Base-by-base conservation (phyloP, 495 filamentous ascomycete species). In the Penicillium argentinense region DNA sequence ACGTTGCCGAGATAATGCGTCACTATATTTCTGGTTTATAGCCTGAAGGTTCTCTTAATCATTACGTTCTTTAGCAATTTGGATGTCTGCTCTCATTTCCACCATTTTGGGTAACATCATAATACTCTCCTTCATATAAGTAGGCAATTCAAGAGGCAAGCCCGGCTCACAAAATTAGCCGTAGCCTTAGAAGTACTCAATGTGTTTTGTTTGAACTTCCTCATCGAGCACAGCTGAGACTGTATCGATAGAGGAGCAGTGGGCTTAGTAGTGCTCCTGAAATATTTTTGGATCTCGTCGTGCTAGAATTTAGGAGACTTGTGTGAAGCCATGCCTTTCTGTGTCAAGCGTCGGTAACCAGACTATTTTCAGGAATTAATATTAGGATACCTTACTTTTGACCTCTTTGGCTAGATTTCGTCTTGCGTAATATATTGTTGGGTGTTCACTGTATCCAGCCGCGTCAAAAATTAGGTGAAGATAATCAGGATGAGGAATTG, bases 121-220 rank as follows among this genome's bases (percentile, higher is more conserved):
- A 47, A 58, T 45, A 36, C 42, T 52, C 43, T 58, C 19, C 43
- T 62, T 36, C 12, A 51, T 28, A 30, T 62, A 28, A 27, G 49
- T 49, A 41, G 39, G 34, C 39, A 62, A 32, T 49, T 53, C 24
- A 9, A 37, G 6, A 30, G 49, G 51, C 4, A 62, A 29, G 12
- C 49, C 43, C 26, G 16, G 34, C 46, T 62, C 45, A 33, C 33
- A 48, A 42, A 51, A 58, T 42, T 56, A 23, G 4, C 40, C 38
- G 21, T 53, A 62, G n/a, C 45, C 49, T 51, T 57, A 25, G 39
- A 56, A 58, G 30, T 58, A 55, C 27, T 58, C 41, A 32, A 62
- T 62, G 18, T 57, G 39, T 29, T 58, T 39, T 9, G 44, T 50
- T 28, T 53, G 12, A 17, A 38, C 36, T 38, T 49, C 39, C 38